These are phyloP conservation scores for Diaporthe velutina DNA, from an alignment of 2,329 filamentous ascomycete genomes.

Conservation along the genomic window DNA sequence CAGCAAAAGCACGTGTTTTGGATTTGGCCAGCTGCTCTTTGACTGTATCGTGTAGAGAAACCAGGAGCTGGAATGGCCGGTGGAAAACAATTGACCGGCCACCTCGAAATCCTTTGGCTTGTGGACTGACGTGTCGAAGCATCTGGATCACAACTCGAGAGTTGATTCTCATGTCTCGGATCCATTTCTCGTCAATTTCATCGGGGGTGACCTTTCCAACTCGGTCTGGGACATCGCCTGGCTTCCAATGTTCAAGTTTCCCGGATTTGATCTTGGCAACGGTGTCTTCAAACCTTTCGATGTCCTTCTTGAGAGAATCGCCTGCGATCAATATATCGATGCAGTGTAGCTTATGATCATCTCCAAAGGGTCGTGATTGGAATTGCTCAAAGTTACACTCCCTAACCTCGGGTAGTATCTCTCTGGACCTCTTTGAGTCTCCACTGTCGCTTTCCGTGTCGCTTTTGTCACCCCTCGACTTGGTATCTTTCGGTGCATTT, in stretches of 20 bases:
- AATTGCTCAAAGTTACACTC: not conserved
- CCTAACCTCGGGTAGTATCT: not conserved
- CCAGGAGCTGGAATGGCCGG: not conserved
- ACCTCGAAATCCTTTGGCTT: too few relatives aligned
- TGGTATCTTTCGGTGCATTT: too few relatives aligned
- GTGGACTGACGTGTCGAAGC: not conserved
- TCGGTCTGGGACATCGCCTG: not conserved
- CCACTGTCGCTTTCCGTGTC: not conserved
- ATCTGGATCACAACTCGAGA: not conserved
- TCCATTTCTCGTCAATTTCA: not conserved
- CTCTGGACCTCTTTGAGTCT: too few relatives aligned
- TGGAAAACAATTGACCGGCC: not conserved
- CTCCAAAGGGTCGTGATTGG: not conserved
- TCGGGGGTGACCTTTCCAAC: accelerated
- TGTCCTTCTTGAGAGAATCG: not conserved
- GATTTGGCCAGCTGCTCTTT: not conserved
- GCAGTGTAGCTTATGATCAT: not conserved
- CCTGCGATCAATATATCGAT: not conserved
- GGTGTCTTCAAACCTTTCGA: not conserved
- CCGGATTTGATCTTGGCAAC: not conserved
- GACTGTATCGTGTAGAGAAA: not conserved
- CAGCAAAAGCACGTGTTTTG: accelerated
- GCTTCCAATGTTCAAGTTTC: not conserved
- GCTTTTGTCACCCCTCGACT: not conserved
- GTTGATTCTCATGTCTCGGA: constrained; percentile 8